A percentile compares a stretch with the other conserved stretches of the same genome.
These are phyloP conservation scores for Beta corolliflora DNA, from an alignment of 179 eudicot genomes.

Conservation along the genomic window DNA sequence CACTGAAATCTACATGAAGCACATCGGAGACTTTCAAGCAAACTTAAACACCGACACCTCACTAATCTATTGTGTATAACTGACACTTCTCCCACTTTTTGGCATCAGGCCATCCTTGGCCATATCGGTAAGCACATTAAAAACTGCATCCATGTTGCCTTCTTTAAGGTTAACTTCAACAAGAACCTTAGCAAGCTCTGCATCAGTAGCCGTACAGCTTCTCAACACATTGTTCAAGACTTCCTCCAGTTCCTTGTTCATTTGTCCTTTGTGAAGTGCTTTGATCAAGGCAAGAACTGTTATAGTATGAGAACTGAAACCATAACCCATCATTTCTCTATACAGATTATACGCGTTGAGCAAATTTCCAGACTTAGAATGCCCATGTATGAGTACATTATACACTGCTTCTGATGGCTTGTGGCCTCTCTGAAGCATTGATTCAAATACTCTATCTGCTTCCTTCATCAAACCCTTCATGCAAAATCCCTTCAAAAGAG, in stretches of 20 bases:
- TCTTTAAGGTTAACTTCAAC: constrained; percentile 76
- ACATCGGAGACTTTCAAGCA: not conserved
- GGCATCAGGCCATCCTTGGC: constrained; percentile 94
- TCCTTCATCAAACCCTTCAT: constrained; percentile 93
- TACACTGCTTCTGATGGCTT: constrained; percentile 67
- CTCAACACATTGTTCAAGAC: constrained; percentile 60
- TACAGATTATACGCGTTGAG: constrained; percentile 67
- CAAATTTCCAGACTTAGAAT: constrained; percentile 68
- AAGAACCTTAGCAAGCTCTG: constrained; percentile 81
- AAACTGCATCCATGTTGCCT: constrained; percentile 86
- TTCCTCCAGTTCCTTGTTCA: constrained; percentile 60
- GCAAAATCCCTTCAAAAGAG: constrained; percentile 90
- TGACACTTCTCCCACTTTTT: constrained; percentile 49
- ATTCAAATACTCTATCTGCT: constrained; percentile 75
- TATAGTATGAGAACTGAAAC: constrained; percentile 73
- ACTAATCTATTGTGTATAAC: constrained; percentile 17
- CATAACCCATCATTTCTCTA: constrained; percentile 54
- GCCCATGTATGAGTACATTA: constrained; percentile 85
- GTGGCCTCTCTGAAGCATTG: constrained; percentile 52
- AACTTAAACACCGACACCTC: not conserved
- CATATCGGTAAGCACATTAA: constrained; percentile 75
- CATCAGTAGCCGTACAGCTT: constrained; percentile 78
- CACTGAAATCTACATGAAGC: constrained; percentile 5
- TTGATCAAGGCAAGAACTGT: constrained; percentile 67
- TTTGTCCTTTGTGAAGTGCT: constrained; percentile 62